Evolutionary conservation across 176 grass and related monocot genomes (phyloP).

Genomic region (Rhynchospora breviuscula): DNA sequence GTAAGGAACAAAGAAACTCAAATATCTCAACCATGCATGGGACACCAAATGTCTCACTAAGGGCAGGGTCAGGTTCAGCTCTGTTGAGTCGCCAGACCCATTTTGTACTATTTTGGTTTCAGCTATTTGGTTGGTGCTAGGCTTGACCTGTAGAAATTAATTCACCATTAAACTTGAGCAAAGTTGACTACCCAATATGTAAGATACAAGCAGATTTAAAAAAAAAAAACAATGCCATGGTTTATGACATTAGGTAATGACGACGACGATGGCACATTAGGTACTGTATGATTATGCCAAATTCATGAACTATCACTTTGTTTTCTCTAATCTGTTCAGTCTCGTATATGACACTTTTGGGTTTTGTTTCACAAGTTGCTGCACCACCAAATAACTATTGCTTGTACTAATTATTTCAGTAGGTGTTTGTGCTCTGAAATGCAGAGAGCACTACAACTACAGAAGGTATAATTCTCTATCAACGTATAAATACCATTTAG

Average conservation of each 20-base stretch:
- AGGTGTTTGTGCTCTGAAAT: neutral
- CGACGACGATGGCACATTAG: neutral
- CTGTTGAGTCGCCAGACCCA: conserved; percentile 36
- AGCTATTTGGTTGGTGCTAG: conserved; percentile 43
- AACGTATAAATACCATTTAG: neutral
- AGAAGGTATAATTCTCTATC: neutral
- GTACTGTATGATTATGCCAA: neutral
- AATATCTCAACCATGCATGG: conserved; percentile 95
- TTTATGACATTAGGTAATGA: neutral
- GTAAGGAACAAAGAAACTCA: conserved; percentile 85
- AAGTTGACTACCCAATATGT: neutral
- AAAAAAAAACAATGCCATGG: neutral
- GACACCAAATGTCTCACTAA: conserved; percentile 64
- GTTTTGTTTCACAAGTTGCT: neutral
- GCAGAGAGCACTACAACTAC: neutral
- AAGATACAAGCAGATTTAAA: neutral
- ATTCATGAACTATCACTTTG: neutral
- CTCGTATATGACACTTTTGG: neutral
- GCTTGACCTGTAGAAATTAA: conserved; percentile 34
- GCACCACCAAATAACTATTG: neutral
- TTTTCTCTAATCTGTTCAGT: neutral
- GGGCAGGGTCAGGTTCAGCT: conserved; percentile 34
- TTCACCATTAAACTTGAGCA: neutral
- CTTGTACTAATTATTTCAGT: neutral
- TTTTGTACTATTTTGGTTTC: conserved; percentile 46